These are phyloP conservation scores for Backusella luteola DNA, from an alignment of 192 early-diverging fungal genomes.

Conservation along the genomic window DNA sequence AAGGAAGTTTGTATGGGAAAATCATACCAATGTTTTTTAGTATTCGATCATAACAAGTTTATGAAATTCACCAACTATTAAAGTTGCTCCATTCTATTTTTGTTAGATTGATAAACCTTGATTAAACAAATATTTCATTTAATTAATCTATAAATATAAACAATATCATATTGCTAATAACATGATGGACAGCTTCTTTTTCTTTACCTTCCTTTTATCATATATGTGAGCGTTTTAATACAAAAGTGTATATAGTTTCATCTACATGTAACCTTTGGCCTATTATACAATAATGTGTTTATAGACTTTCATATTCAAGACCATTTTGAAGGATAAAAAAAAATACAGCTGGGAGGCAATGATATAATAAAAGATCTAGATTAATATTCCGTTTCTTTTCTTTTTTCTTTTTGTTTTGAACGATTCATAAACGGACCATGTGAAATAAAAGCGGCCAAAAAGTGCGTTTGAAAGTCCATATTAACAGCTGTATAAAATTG, in stretches of 20 bases:
- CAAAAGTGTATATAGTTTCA: neutral
- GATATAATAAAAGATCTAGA: neutral
- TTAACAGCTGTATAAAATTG: too few species aligned
- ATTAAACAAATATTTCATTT: neutral
- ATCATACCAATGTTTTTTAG: neutral
- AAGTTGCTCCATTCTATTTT: neutral
- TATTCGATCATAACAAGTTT: neutral
- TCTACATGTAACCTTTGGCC: neutral
- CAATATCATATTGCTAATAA: neutral
- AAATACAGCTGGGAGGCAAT: neutral
- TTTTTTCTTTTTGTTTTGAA: too few species aligned
- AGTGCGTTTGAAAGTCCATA: too few species aligned
- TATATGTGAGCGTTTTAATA: neutral
- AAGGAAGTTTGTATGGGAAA: neutral
- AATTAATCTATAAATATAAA: neutral
- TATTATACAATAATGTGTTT: neutral
- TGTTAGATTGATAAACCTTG: neutral
- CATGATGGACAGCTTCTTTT: neutral
- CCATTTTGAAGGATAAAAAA: neutral
- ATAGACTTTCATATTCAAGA: neutral
- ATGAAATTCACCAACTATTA: neutral
- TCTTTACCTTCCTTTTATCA: neutral
- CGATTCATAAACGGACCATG: too few species aligned
- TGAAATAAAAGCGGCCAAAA: too few species aligned
- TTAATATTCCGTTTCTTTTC: neutral